A percentile compares a stretch with the other conserved stretches of the same genome.
Conservation (phyloP, 768 basidiomycete genomes). For the Melanogaster broomeanus region DNA sequence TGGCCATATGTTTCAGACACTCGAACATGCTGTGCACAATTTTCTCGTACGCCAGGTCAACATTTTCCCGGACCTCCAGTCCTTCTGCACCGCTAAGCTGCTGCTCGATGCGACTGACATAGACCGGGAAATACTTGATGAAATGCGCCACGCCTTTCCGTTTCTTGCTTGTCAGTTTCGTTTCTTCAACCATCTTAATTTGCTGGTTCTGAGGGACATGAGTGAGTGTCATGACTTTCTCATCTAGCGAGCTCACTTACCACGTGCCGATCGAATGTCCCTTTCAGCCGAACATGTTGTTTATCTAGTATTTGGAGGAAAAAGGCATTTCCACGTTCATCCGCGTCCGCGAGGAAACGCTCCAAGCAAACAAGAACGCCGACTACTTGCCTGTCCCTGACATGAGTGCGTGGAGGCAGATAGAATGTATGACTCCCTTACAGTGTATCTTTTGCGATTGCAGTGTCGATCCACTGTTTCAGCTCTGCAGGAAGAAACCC, state of each 20-base stretch:
- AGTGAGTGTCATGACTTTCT: slow-evolving; percentile 2
- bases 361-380: slow-evolving; percentile 83
- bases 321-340: slow-evolving; percentile 71
- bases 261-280: slow-evolving; percentile 75
- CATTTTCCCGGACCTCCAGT: slow-evolving; percentile 72
- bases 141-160: slow-evolving; percentile 91
- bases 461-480: slow-evolving; percentile 81
- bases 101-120: slow-evolving; percentile 78
- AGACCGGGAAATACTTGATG: slow-evolving; percentile 89
- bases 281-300: slow-evolving; percentile 76
- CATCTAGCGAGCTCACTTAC: slow-evolving; percentile 39
- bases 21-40: slow-evolving; percentile 93
- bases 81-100: slow-evolving; percentile 79
- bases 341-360: slow-evolving; percentile 71
- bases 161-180: slow-evolving; percentile 90
- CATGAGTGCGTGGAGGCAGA: slow-evolving; percentile 4
- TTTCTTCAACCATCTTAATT: slow-evolving; percentile 85
- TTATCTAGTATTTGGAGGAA: slow-evolving; percentile 81
- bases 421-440: slow-evolving; percentile 37
- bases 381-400: slow-evolving; percentile 68
- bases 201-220: slow-evolving; percentile 66
- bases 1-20: slow-evolving; percentile 92
- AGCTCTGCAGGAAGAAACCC: slow-evolving; percentile 86
- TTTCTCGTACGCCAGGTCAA: slow-evolving; percentile 84
- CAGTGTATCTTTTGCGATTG: slow-evolving; percentile 76